Evolutionary conservation across 2,329 filamentous ascomycete genomes (phyloP), one percentile per base, ranked within the genome.

Genomic region (Diplodia corticola): DNA sequence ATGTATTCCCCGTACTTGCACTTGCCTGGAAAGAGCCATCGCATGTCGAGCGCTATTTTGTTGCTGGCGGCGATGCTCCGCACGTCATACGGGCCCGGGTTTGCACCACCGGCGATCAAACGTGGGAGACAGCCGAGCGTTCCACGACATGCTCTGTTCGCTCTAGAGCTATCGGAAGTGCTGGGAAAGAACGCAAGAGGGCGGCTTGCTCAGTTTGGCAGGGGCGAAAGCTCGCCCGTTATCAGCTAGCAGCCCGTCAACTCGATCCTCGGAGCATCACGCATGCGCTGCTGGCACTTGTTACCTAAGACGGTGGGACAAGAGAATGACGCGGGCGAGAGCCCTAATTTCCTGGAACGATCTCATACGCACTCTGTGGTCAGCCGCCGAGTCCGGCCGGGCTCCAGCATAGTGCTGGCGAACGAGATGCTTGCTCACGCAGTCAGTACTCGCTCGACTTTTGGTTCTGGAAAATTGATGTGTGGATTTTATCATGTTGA

Each of bases 311-410:
- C 10, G 7, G 50, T 44, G 20, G 33, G n/a, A 55, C 51, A 37
- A 55, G 51, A 22, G 20, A 17, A 44, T 22, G 20, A 33, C 12
- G 30, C 6, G 7, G 30, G 30, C 30, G 30, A 33, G 30, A 33
- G 30, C 30, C 37, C 22, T 22, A 40, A 40, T 40, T n/a, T 40
- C 15, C n/a, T 17, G 40, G 40, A 20, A 44, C 3, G 40, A 9
- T 28, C 54, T 15, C 22, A 28, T 15, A 5, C 24, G 12, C n/a
- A 20, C 54, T 12, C 15, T 2, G 22, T 35, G 20, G 15, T 44
- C 54, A 57, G 54, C 54, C 54, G 54, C 35, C 54, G 28, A 44
- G 35, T 57, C 33, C 44, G 54, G 44, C 33, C 26, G 17, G 17
- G 24, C 35, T 15, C 28, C 51, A 54, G n/a, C n/a, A n/a, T n/a